These are phyloP conservation scores for Miamiensis avidus DNA, from an alignment of 169 alveolate genomes.

Conservation along the genomic window DNA sequence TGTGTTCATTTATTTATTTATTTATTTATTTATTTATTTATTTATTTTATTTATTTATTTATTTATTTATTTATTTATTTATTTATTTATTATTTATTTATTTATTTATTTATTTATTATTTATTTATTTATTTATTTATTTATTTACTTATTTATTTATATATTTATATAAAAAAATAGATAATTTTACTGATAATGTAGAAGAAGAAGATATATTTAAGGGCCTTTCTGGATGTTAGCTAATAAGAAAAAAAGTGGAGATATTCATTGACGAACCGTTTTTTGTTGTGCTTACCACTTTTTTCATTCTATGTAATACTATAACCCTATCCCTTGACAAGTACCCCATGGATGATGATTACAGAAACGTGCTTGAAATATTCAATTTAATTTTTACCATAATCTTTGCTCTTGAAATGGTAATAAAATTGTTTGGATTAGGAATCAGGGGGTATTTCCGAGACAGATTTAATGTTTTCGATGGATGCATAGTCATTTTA, in stretches of 20 bases:
- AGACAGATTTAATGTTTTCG: slow-evolving; percentile 29
- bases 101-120: too few species aligned
- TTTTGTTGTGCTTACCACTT: slow-evolving; percentile 1
- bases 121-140: too few species aligned
- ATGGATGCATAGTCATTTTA: slow-evolving; percentile 23
- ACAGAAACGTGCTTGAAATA: slow-evolving; percentile 2
- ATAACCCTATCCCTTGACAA: slow-evolving; percentile 25
- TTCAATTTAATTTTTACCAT: slow-evolving; percentile 33
- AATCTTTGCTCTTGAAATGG: slow-evolving; percentile 61
- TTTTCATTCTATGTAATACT: slow-evolving; percentile 16
- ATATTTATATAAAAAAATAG: too few species aligned
- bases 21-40: too few species aligned
- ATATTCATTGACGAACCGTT: background rate
- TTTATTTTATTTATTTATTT: too few species aligned
- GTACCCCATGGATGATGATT: slow-evolving; percentile 8
- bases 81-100: too few species aligned
- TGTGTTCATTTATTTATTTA: too few species aligned
- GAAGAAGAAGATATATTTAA: background rate
- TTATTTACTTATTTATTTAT: too few species aligned
- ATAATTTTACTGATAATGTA: too few species aligned
- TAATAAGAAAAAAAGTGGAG: background rate
- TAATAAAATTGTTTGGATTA: slow-evolving; percentile 57
- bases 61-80: too few species aligned
- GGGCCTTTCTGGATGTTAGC: background rate
- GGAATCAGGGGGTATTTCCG: slow-evolving; percentile 45